A percentile compares a stretch with the other conserved stretches of the same genome.
These are phyloP conservation scores for Fusarium sp. DNA, from an alignment of 2,329 filamentous ascomycete genomes.

Conservation along the genomic window DNA sequence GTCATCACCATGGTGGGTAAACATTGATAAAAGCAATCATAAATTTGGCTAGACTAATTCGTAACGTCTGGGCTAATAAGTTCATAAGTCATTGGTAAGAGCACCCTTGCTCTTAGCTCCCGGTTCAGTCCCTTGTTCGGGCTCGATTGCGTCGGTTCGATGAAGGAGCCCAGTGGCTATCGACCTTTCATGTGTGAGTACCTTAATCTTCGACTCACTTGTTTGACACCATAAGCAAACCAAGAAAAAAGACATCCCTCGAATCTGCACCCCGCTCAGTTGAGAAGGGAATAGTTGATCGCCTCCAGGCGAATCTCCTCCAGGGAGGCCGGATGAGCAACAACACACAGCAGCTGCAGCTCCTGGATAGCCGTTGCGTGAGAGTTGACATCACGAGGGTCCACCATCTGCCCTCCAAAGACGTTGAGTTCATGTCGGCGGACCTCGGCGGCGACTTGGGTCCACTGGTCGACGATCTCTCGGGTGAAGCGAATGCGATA, in stretches of 20 bases:
- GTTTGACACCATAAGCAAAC: too few relatives aligned
- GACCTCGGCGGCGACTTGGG: background rate
- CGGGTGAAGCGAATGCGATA: background rate
- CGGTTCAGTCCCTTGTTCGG: background rate
- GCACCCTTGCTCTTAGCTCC: background rate
- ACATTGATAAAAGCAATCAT: background rate
- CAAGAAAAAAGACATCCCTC: background rate
- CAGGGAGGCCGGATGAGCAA: constrained; percentile 1
- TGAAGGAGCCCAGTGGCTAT: too few relatives aligned
- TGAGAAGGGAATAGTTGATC: background rate
- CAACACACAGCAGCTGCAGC: background rate
- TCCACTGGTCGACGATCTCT: background rate
- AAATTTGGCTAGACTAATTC: background rate
- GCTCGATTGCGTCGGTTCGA: background rate
- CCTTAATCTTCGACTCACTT: too few relatives aligned
- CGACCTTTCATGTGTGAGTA: too few relatives aligned
- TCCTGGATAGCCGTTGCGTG: background rate
- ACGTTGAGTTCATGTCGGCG: background rate
- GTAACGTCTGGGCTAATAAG: background rate
- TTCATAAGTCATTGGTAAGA: background rate
- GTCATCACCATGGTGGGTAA: background rate
- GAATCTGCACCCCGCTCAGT: background rate
- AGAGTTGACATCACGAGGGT: background rate
- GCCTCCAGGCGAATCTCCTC: background rate
- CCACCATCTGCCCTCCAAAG: background rate